These are phyloP conservation scores for Phytophthora crassamura DNA, from an alignment of 352 stramenopile species.

Conservation along the genomic window DNA sequence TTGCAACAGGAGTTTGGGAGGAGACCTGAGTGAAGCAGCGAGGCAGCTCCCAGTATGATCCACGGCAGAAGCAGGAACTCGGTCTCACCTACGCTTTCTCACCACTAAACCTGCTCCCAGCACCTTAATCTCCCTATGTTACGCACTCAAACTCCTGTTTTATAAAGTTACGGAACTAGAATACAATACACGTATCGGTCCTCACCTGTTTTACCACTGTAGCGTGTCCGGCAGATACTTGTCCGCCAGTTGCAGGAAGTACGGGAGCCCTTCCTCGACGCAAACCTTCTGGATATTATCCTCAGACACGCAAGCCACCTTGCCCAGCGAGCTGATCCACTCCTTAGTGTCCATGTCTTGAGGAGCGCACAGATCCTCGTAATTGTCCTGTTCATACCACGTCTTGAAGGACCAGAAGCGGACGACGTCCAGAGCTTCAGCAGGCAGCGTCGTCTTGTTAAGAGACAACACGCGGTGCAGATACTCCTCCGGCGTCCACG, in stretches of 20 bases:
- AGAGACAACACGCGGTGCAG: slow-evolving; percentile 66
- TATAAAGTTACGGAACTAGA: slow-evolving; percentile 19
- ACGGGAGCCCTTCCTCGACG: slow-evolving; percentile 55
- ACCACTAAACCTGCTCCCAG: slow-evolving; percentile 5
- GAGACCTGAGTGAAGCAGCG: slow-evolving; percentile 16
- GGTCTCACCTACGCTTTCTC: slow-evolving; percentile 1
- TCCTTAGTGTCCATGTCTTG: slow-evolving; percentile 72
- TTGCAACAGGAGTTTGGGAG: slow-evolving; percentile 9
- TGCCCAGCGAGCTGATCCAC: slow-evolving; percentile 59
- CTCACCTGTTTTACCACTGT: slow-evolving; percentile 61
- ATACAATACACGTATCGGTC: slow-evolving; percentile 1
- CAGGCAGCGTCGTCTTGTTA: slow-evolving; percentile 68
- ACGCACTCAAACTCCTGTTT: neutral
- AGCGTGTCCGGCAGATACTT: slow-evolving; percentile 79
- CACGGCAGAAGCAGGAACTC: slow-evolving; percentile 18
- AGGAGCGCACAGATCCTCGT: slow-evolving; percentile 50
- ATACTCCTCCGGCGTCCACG: slow-evolving; percentile 86
- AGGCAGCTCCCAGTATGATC: slow-evolving; percentile 14
- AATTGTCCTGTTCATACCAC: slow-evolving; percentile 68
- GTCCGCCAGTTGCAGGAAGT: slow-evolving; percentile 70
- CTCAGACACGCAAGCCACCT: slow-evolving; percentile 49
- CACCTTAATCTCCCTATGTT: neutral
- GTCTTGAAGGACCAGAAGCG: slow-evolving; percentile 82
- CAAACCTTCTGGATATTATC: slow-evolving; percentile 43
- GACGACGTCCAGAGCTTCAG: slow-evolving; percentile 66